Base-by-base conservation (phyloP, 768 basidiomycete genomes). In the Termitomyces sp. region DNA sequence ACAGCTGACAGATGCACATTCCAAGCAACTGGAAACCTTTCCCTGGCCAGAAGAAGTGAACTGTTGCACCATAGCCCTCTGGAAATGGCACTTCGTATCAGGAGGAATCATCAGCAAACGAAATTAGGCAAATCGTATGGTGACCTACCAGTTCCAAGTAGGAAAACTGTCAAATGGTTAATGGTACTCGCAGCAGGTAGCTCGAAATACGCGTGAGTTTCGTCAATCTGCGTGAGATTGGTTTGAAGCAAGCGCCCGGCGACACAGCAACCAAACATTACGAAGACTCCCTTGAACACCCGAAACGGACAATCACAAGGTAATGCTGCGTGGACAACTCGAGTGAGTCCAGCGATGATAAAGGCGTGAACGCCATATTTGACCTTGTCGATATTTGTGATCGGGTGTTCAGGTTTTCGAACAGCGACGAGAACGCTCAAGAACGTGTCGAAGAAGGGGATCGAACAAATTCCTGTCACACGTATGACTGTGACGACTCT, bases 21-120 rank as follows among this genome's bases (percentile, higher is more conserved):
- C 93, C 93, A 9, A 96, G 76, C 32, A 94, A 72, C 71, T 92
- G 92, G 65, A 92, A 94, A 3, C 92, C 93, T 71, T 85, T 91
- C 11, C 89, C 91, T 0, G 92, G 92, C 90, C 87, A 91, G 71
- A 85, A 85, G 70, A 94, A 88, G 69, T 94, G 91, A 9, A 94
- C 92, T 0, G 91, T 86, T 12, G 89, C 90, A 17, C 87, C 92
- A 69, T 86, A 93, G 40, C 92, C 91, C 29, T 89, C 86, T 5
- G 92, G 92, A 66, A 94, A 94, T 2, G 88, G 85, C 0, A 91
- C 91, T 83, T 29, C 4, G 34, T 20, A 29, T 29, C 25, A 31
- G 37, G 15, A 31, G 9, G 32, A 34, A 14, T 20, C 55, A 17
- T 56, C 42, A 15, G 36, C 15, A 37, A 17, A 40, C 45, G 43